phyloP scores from a whole-genome alignment of 2,329 filamentous ascomycete species.

The Zymoseptoria pseudotritici region DNA sequence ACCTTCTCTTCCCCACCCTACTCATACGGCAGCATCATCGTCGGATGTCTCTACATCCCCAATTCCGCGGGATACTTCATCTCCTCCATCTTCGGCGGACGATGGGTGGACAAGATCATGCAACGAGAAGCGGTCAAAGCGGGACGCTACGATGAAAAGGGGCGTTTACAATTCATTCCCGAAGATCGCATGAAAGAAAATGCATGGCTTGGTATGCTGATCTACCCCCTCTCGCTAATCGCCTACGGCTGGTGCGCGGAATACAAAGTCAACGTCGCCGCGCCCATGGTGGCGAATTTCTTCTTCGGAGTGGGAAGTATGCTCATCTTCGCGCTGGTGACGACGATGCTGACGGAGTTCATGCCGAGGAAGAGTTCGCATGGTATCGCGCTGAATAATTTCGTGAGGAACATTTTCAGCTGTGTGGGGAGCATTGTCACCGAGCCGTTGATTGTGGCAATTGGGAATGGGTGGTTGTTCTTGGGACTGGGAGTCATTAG shows the following conservation, averaged over 20 bases:
- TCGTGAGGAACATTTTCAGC: constrained; percentile 69
- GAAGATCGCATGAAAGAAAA: constrained; percentile 72
- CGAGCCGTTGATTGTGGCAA: constrained; percentile 60
- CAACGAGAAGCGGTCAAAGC: constrained; percentile 62
- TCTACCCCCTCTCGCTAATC: constrained; percentile 64
- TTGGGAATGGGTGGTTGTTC: constrained; percentile 71
- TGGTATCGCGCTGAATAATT: constrained; percentile 75
- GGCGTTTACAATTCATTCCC: constrained; percentile 60
- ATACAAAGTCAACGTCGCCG: constrained; percentile 43
- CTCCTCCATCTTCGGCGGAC: constrained; percentile 61
- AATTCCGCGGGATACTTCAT: constrained; percentile 65
- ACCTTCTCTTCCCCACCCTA: constrained; percentile 63
- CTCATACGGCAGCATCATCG: constrained; percentile 57
- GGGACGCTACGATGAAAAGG: constrained; percentile 58
- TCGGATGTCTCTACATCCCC: constrained; percentile 73
- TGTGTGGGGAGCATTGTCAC: constrained; percentile 64
- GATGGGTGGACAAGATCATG: constrained; percentile 79
- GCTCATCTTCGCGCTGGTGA: constrained; percentile 65
- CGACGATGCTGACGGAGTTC: constrained; percentile 81
- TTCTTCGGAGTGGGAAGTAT: constrained; percentile 68
- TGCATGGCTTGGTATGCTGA: constrained; percentile 62
- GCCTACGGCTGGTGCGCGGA: constrained; percentile 71
- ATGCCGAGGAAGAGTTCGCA: constrained; percentile 62
- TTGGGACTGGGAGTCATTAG: constrained; percentile 43
- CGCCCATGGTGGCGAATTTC: constrained; percentile 30